Evolutionary conservation across 2,329 filamentous ascomycete genomes (phyloP), one percentile per base, ranked within the genome.

Genomic region (Neofusicoccum parvum): DNA sequence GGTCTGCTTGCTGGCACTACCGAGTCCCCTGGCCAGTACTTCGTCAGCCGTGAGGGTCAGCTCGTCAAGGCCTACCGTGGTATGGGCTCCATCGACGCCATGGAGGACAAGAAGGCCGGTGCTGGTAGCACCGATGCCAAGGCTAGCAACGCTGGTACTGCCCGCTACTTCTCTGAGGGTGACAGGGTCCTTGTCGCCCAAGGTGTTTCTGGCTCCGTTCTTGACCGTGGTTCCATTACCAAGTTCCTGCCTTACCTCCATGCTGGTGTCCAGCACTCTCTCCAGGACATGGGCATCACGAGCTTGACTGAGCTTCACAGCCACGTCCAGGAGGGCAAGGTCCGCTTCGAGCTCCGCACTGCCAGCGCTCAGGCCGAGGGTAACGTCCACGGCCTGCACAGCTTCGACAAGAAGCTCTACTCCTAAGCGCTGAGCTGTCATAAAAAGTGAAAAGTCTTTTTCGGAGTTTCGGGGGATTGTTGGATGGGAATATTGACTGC

Each of bases 401-500:
- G 92, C 78, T 98, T 96, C 79, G 95, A 98, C 86, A 99, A 99
- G 91, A 99, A 98, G 87, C 90, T 99, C 71, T 99, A 96, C 82
- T 92, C 93, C 74, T 97, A 88, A 36, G 36, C 15, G 34, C 34
- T 6, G 62, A 54, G 56, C n/a, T 23, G 43, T 48, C 53, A 1
- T 32, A 15, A 43, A 65, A 65, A 50, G 15, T 50, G 45, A 65
- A 65, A 65, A 48, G 62, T 64, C 50, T 39, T 64, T 64, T 56
- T 56, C 32, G 62, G 62, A 64, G 62, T 64, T 64, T 10, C 9
- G 32, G 50, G 41, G 49, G 17, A 23, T 48, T 32, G 34, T 64
- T 64, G 62, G 51, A 64, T 56, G 56, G 43, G 56, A 60, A 60
- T 60, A 20, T 48, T 43, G 53, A 56, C 17, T 48, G 43, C 15